These are phyloP conservation scores for Sporothrix protearum DNA, from an alignment of 2,329 filamentous ascomycete genomes.

Conservation along the genomic window DNA sequence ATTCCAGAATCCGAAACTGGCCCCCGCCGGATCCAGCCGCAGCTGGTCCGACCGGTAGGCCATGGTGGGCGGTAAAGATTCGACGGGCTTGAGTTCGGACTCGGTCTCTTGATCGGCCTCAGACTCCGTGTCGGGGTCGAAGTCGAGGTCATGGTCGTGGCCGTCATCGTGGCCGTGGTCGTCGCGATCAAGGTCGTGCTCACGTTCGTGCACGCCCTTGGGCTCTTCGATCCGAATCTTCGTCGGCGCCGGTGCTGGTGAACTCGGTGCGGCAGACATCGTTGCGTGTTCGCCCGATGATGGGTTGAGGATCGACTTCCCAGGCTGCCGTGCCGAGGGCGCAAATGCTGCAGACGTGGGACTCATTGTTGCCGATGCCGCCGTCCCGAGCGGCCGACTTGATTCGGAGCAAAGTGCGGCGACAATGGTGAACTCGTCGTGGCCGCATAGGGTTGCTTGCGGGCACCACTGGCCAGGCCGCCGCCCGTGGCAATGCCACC, in stretches of 20 bases:
- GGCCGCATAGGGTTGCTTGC: slow-evolving; percentile 43
- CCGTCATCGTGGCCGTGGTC: neutral
- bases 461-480: slow-evolving; percentile 46
- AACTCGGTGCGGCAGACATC: neutral
- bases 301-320: neutral
- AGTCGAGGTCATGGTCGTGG: neutral
- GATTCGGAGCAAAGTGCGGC: slow-evolving; percentile 16
- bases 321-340: neutral
- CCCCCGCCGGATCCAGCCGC: slow-evolving; percentile 40
- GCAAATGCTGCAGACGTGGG: neutral
- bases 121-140: neutral
- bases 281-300: neutral
- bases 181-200: neutral
- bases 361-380: neutral
- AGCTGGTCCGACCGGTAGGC: slow-evolving; percentile 42
- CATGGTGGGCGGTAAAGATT: slow-evolving; percentile 52
- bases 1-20: slow-evolving; percentile 55
- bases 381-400: slow-evolving; percentile 34
- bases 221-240: neutral
- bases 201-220: neutral
- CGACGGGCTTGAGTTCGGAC: slow-evolving; percentile 34
- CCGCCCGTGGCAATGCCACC: slow-evolving; percentile 38
- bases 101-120: slow-evolving; percentile 28
- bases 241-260: neutral
- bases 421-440: slow-evolving; percentile 25